These are phyloP conservation scores for Monosporozyma aquatica DNA, from an alignment of 805 yeast species.

Conservation along the genomic window DNA sequence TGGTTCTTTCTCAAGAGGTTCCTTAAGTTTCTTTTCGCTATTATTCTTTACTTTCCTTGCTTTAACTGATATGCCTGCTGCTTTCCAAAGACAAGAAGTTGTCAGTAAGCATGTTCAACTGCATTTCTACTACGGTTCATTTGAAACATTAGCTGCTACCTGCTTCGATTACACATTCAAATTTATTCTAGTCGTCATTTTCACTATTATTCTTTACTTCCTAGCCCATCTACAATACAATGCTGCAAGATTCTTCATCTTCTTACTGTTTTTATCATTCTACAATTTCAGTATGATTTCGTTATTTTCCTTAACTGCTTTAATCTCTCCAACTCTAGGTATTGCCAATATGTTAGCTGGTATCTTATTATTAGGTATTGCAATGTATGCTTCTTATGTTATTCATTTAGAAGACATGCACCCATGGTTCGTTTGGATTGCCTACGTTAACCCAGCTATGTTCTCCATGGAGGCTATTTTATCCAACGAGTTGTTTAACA, in stretches of 20 bases:
- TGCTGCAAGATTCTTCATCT: constrained; percentile 46
- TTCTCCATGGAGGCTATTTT: constrained; percentile 57
- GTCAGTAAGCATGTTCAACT: constrained; percentile 57
- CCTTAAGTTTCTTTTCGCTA: constrained; percentile 42
- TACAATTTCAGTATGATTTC: constrained; percentile 41
- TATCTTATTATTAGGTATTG: constrained; percentile 39
- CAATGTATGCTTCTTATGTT: constrained; percentile 58
- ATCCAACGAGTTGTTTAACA: constrained; percentile 54
- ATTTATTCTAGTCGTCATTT: constrained; percentile 33
- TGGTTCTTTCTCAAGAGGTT: constrained; percentile 47
- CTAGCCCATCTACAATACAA: constrained; percentile 39
- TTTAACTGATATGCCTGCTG: constrained; percentile 43
- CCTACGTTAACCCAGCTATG: constrained; percentile 47
- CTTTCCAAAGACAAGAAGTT: constrained; percentile 43
- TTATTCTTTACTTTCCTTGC: constrained; percentile 51
- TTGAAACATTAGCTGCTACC: constrained; percentile 55
- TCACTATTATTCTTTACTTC: constrained; percentile 44
- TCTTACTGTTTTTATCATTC: constrained; percentile 35
- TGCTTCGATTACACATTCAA: constrained; percentile 54
- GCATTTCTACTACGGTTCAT: constrained; percentile 56
- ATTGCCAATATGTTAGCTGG: constrained; percentile 57
- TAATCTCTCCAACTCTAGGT: constrained; percentile 40
- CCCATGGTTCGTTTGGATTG: constrained; percentile 66
- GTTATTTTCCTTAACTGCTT: constrained; percentile 46
- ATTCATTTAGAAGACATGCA: constrained; percentile 53